Base-by-base conservation (phyloP, 2,329 filamentous ascomycete genomes). In the Cordyceps tenuipes region DNA sequence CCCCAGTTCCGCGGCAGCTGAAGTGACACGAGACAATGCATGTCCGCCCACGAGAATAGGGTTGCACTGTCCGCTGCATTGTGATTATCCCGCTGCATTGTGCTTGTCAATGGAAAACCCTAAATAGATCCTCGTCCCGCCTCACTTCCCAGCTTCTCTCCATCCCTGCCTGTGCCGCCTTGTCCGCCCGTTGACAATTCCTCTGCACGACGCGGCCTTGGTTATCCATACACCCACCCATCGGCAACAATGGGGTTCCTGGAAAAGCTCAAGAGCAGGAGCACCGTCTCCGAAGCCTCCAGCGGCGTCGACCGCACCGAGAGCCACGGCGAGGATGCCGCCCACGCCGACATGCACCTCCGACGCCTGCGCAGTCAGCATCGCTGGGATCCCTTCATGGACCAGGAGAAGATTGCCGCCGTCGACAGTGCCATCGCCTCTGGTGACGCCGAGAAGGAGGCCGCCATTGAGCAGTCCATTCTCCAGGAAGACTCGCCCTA, bases 401-500 rank as follows among this genome's bases (percentile, higher is more conserved):
- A 79, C 0, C 68, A 77, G 49, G 77, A 80, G 43, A 72, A 79
- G n/a, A 72, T 77, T 47, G 75, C 81, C n/a, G 74, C 74, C 54
- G 72, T 82, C 41, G 76, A 81, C 31, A 71, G 75, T 17, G 76
- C 74, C 9, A 67, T 79, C 23, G 62, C 70, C 5, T 71, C 71
- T 0, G 70, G 75, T 36, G 73, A 81, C 63, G 65, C 69, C 48
- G 75, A 74, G 62, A 73, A 74, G 61, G 74, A 75, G 29, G 68
- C 72, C 4, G 71, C 72, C 19, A 69, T 81, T 34, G 77, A 79
- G 43, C 70, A 73, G 17, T 74, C 76, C 15, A 62, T 73, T 36
- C 66, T 82, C 29, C 71, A 78, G 50, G 78, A 83, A 23, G 76
- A 83, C 66, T 83, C 80, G 2, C 80, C 80, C 1, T 83, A 83